Percentiles rank a stretch among this genome's conserved stretches.
phyloP scores from a whole-genome alignment of 257 asterid genomes.

The Plantago elongata region DNA sequence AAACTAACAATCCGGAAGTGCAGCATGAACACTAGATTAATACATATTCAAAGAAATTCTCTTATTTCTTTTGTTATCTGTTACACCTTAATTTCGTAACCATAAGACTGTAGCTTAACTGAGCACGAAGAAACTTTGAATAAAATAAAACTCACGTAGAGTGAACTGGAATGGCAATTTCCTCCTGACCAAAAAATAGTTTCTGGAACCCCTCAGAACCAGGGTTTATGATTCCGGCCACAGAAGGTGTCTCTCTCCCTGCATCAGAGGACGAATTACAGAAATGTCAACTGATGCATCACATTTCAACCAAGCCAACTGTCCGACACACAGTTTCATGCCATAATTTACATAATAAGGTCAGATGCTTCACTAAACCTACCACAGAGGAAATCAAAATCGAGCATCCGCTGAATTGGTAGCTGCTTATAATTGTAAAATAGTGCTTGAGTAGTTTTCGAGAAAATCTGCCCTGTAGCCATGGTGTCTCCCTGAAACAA shows the following conservation, averaged over 20 bases:
- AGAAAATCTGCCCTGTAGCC: conserved; percentile 95
- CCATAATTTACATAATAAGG: conserved; percentile 8
- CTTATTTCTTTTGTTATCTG: no score
- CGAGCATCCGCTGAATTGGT: conserved; percentile 99
- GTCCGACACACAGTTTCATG: conserved; percentile 1
- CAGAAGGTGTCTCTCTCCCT: conserved; percentile 99
- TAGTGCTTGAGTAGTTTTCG: conserved; percentile 86
- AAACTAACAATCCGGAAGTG: no score
- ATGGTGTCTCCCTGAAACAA: conserved; percentile 36
- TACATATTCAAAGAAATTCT: no score
- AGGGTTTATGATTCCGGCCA: conserved; percentile 97
- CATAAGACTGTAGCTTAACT: no score
- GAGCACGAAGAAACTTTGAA: no score
- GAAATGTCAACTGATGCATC: conserved; percentile 11
- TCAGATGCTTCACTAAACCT: conserved; percentile 20
- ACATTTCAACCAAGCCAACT: background rate
- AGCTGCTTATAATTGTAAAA: conserved; percentile 93
- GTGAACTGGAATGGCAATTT: conserved; percentile 96
- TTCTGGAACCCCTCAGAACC: conserved; percentile 99
- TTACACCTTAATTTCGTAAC: no score
- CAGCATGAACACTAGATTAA: no score
- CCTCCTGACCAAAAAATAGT: conserved; percentile 96
- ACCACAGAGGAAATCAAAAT: conserved; percentile 98
- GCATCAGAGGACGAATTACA: conserved; percentile 19
- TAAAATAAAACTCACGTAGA: conserved; percentile 49